Conservation (phyloP, 768 basidiomycete genomes). For the Daedalea quercina region DNA sequence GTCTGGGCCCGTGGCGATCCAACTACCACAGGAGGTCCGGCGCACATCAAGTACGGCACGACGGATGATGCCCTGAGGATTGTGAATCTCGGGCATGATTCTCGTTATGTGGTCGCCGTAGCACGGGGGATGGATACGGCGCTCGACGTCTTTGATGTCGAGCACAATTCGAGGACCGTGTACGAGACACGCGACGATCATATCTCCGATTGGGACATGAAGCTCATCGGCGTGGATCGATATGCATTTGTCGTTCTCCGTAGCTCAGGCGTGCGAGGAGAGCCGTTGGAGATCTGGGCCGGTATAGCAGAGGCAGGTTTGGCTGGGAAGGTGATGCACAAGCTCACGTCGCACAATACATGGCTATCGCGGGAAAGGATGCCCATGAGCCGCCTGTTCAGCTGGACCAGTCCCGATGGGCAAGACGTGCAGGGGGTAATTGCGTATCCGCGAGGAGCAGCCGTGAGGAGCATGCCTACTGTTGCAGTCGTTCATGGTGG, state of each 20-base stretch:
- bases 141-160: neutral
- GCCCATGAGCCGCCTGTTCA: neutral
- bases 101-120: neutral
- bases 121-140: neutral
- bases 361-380: neutral
- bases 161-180: neutral
- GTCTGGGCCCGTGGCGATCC: neutral
- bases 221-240: neutral
- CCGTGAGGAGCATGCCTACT: neutral
- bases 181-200: neutral
- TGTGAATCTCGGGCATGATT: neutral
- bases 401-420: neutral
- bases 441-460: neutral
- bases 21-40: neutral
- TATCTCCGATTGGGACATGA: constrained; percentile 1
- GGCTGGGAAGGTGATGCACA: neutral
- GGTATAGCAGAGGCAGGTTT: neutral
- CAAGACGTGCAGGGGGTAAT: constrained; percentile 1
- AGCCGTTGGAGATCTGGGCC: neutral
- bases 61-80: neutral
- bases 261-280: neutral
- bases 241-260: constrained; percentile 1
- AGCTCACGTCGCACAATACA: neutral
- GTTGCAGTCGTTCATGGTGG: constrained; percentile 3
- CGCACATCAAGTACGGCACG: neutral